A percentile compares a stretch with the other conserved stretches of the same genome.
phyloP scores from a whole-genome alignment of 495 filamentous ascomycete genomes.

The Neurospora discreta region DNA sequence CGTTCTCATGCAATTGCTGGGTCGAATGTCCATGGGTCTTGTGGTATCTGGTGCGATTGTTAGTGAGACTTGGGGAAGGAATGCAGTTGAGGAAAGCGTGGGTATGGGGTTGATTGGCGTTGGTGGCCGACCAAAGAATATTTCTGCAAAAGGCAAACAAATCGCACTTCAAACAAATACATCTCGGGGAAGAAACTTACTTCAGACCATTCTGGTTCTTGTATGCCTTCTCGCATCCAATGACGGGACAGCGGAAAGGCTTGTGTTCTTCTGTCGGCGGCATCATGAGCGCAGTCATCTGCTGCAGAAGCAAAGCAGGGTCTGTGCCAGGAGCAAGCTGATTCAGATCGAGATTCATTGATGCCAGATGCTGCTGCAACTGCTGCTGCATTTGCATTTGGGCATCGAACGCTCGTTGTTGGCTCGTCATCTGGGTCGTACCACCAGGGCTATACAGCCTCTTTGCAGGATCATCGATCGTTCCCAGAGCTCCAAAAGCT shows the following conservation, averaged over 20 bases:
- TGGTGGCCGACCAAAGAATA: not conserved
- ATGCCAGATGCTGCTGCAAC: slow-evolving; percentile 49
- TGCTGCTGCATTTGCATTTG: slow-evolving; percentile 28
- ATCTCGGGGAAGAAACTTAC: slow-evolving; percentile 34
- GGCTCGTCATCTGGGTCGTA: slow-evolving; percentile 45
- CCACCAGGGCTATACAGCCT: slow-evolving; percentile 79
- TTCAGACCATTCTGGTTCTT: slow-evolving; percentile 99
- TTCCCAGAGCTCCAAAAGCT: slow-evolving; percentile 28
- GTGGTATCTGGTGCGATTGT: slow-evolving; percentile 46
- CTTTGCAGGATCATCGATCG: slow-evolving; percentile 94
- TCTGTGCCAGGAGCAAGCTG: slow-evolving; percentile 65
- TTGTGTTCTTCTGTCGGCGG: slow-evolving; percentile 66
- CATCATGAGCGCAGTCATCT: slow-evolving; percentile 51
- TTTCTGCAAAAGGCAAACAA: not conserved
- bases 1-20: slow-evolving; percentile 89
- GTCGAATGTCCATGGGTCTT: slow-evolving; percentile 88
- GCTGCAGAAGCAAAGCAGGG: slow-evolving; percentile 63
- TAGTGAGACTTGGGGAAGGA: slow-evolving; percentile 19
- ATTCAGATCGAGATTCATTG: slow-evolving; percentile 53
- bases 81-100: slow-evolving; percentile 3
- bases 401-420: slow-evolving; percentile 31
- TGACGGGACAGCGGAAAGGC: slow-evolving; percentile 94
- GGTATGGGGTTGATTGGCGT: not conserved
- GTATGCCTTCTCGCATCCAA: slow-evolving; percentile 98
- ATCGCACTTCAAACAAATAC: slow-evolving; percentile 1